Evolutionary conservation across 768 basidiomycete genomes (phyloP).

Genomic region (Filobasidium wieringae): DNA sequence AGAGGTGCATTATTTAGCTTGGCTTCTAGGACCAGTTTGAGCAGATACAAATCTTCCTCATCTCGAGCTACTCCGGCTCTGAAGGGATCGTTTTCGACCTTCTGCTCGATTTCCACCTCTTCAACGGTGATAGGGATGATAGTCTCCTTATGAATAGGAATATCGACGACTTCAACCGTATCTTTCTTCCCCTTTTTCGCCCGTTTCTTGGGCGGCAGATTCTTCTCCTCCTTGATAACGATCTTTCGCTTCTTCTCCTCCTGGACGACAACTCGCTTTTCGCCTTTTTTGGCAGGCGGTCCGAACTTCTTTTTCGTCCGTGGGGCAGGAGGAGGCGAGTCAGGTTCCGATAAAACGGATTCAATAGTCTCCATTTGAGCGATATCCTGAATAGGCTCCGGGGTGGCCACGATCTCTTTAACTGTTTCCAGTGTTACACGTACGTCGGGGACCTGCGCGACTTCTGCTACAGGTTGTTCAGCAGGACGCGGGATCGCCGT

Average conservation of each 20-base stretch:
- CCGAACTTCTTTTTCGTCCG: neutral
- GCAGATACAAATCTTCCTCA: constrained; percentile 78
- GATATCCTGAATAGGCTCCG: neutral
- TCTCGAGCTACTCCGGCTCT: constrained; percentile 58
- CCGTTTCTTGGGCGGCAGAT: constrained; percentile 3
- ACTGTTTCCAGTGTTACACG: neutral
- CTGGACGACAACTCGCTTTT: neutral
- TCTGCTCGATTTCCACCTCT: neutral
- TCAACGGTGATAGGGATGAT: neutral
- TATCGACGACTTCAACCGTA: constrained; percentile 7
- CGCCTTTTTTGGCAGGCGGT: neutral
- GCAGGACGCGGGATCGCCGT: too few relatives aligned
- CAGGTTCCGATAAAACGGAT: neutral
- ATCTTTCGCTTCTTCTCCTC: neutral
- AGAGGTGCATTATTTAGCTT: constrained; percentile 18
- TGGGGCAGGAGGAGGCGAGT: too few relatives aligned
- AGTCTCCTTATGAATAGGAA: too few relatives aligned
- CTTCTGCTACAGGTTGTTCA: too few relatives aligned
- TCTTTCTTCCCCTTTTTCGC: constrained; percentile 7
- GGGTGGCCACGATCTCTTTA: neutral
- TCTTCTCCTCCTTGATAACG: constrained; percentile 3
- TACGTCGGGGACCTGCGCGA: neutral
- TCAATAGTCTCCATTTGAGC: constrained; percentile 1
- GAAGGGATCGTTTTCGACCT: constrained; percentile 34
- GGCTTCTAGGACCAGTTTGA: constrained; percentile 35